Percentiles rank a stretch among this genome's conserved stretches.
Evolutionary conservation across 116 monocot species (phyloP).

Genomic region (Iris pallida): DNA sequence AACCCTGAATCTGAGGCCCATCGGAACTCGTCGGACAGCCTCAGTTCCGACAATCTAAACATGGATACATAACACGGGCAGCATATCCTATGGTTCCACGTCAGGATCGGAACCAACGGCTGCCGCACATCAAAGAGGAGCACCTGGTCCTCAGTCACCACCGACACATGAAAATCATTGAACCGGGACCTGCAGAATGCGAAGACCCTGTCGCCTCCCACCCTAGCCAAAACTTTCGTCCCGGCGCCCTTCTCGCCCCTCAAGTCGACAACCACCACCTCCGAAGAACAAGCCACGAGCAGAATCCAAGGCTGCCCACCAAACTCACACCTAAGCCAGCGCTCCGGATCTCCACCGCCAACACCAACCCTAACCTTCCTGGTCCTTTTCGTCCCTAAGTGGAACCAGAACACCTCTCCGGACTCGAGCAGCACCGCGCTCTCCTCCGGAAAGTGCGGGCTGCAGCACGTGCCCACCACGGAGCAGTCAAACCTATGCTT

Average conservation of each 20-base stretch:
- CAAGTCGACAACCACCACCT: slow-evolving; percentile 61
- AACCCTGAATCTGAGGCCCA: slow-evolving; percentile 43
- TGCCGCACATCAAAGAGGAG: slow-evolving; percentile 62
- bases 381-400: slow-evolving; percentile 28
- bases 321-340: slow-evolving; percentile 66
- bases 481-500: slow-evolving; percentile 49
- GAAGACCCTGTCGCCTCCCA: slow-evolving; percentile 32
- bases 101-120: slow-evolving; percentile 52
- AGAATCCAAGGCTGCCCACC: slow-evolving; percentile 71
- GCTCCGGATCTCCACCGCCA: slow-evolving; percentile 18
- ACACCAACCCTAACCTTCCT: slow-evolving; percentile 30
- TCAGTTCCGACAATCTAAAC: slow-evolving; percentile 57
- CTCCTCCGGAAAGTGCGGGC: slow-evolving; percentile 53
- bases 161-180: slow-evolving; percentile 51
- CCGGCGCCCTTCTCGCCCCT: slow-evolving; percentile 21
- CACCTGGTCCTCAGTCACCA: slow-evolving; percentile 44
- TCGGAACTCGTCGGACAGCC: slow-evolving; percentile 34
- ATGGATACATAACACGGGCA: slow-evolving; percentile 52
- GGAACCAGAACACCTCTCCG: slow-evolving; percentile 66
- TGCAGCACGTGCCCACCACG: slow-evolving; percentile 72
- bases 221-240: slow-evolving; percentile 37
- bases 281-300: slow-evolving; percentile 39
- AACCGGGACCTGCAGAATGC: slow-evolving; percentile 53
- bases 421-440: slow-evolving; percentile 60
- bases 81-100: slow-evolving; percentile 66